phyloP scores from a whole-genome alignment of 495 filamentous ascomycete species.

The Daldinia loculata region DNA sequence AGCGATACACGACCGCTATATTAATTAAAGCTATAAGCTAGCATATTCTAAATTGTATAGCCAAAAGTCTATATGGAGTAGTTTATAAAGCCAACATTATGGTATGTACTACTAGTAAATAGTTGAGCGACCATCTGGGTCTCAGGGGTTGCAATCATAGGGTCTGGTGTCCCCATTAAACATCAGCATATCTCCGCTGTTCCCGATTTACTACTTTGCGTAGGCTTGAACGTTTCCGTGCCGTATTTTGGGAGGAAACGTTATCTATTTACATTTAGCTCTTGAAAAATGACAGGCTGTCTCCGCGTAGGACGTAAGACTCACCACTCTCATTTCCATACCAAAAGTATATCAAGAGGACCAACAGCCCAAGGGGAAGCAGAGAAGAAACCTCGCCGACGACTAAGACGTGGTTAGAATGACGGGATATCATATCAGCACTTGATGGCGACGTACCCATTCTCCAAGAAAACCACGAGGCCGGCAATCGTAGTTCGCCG shows the following conservation, averaged over 20 bases:
- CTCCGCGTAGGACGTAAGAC: background rate
- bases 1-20: too few relatives aligned
- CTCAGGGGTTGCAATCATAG: background rate
- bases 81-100: too few relatives aligned
- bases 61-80: too few relatives aligned
- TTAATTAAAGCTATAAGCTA: too few relatives aligned
- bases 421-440: background rate
- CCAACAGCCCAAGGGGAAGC: background rate
- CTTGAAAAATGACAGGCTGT: background rate
- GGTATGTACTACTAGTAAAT: too few relatives aligned
- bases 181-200: background rate
- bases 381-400: background rate
- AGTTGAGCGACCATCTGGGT: too few relatives aligned
- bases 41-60: too few relatives aligned
- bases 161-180: background rate
- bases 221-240: background rate
- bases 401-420: background rate
- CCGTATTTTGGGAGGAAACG: background rate
- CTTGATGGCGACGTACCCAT: background rate
- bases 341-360: slow-evolving; percentile 1
- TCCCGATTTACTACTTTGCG: background rate
- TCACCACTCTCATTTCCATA: background rate
- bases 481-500: background rate
- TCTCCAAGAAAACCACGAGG: slow-evolving; percentile 1
- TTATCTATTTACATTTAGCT: background rate